These are phyloP conservation scores for Ustilago hordei DNA, from an alignment of 1,284 basidiomycete species.

Conservation along the genomic window DNA sequence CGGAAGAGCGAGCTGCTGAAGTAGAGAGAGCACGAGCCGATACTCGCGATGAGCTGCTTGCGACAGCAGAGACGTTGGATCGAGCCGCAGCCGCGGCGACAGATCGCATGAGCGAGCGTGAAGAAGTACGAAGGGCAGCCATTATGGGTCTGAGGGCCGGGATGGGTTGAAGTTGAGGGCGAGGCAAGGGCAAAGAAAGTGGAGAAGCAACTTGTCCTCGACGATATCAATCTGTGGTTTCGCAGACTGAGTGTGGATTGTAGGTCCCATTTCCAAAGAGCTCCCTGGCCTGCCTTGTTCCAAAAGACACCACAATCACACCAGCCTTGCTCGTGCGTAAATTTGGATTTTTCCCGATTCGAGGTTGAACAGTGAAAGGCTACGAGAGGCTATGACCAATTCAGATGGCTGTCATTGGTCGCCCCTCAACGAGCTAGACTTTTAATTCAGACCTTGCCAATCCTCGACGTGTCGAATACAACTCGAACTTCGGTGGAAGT, in stretches of 20 bases:
- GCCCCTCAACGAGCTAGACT: not conserved
- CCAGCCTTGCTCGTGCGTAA: slow-evolving; percentile 23
- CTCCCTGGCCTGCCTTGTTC: slow-evolving; percentile 8
- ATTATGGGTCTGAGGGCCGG: slow-evolving; percentile 12
- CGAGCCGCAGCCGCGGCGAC: slow-evolving; percentile 34
- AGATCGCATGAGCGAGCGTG: slow-evolving; percentile 49
- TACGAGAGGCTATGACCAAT: slow-evolving; percentile 34
- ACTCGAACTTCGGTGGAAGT: not conserved
- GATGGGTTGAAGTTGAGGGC: slow-evolving; percentile 1
- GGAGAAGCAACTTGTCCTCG: not conserved
- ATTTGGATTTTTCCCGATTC: slow-evolving; percentile 12
- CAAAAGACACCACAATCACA: not conserved
- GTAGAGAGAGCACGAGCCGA: slow-evolving; percentile 51
- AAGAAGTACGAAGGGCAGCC: slow-evolving; percentile 50
- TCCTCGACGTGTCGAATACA: slow-evolving; percentile 7
- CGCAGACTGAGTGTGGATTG: not conserved
- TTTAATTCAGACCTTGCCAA: slow-evolving; percentile 3
- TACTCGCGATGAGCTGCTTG: slow-evolving; percentile 28
- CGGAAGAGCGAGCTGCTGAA: slow-evolving; percentile 53
- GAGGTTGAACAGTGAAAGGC: not conserved
- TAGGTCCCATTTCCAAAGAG: slow-evolving; percentile 9
- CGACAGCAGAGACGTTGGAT: slow-evolving; percentile 32
- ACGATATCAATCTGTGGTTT: not conserved
- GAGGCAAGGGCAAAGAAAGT: slow-evolving; percentile 1
- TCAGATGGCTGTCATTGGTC: slow-evolving; percentile 50